Conservation (phyloP, 768 basidiomycete genomes). For the Boletellus emodensis region DNA sequence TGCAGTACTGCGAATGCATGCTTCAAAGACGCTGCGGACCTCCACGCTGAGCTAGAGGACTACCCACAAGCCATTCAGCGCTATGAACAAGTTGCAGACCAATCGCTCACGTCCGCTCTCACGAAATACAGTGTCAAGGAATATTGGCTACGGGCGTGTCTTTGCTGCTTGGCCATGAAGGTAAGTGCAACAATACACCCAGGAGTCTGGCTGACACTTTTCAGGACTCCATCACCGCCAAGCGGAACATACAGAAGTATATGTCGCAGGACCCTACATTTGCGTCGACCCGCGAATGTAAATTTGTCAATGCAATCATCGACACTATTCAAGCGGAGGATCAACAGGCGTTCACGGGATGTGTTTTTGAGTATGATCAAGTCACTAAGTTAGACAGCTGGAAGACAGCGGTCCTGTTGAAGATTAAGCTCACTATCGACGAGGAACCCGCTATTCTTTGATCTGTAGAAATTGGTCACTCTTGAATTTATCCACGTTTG, state of each 20-base stretch:
- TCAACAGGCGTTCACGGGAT: constrained; percentile 69
- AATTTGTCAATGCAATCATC: constrained; percentile 74
- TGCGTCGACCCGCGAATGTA: constrained; percentile 83
- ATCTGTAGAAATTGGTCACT: constrained; percentile 4
- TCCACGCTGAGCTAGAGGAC: constrained; percentile 85
- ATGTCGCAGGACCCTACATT: constrained; percentile 82
- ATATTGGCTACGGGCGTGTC: constrained; percentile 83
- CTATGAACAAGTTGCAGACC: constrained; percentile 87
- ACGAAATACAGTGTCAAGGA: constrained; percentile 99
- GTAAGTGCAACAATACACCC: constrained; percentile 44
- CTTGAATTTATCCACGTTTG: neutral
- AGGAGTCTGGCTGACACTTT: constrained; percentile 9
- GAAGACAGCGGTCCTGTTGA: constrained; percentile 90
- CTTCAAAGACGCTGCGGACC: constrained; percentile 94
- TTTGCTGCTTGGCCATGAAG: constrained; percentile 85
- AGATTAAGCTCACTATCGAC: constrained; percentile 80
- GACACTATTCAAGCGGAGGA: constrained; percentile 76
- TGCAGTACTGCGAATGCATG: constrained; percentile 90
- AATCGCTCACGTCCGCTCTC: constrained; percentile 72
- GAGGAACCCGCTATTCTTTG: constrained; percentile 44
- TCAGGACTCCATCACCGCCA: constrained; percentile 82
- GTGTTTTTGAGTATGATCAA: constrained; percentile 91
- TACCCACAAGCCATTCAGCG: constrained; percentile 80
- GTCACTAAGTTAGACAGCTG: constrained; percentile 91
- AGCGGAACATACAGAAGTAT: constrained; percentile 76